A percentile compares a stretch with the other conserved stretches of the same genome.
Conservation (phyloP, 2,329 filamentous ascomycete species). For the Aspergillus awamori region DNA sequence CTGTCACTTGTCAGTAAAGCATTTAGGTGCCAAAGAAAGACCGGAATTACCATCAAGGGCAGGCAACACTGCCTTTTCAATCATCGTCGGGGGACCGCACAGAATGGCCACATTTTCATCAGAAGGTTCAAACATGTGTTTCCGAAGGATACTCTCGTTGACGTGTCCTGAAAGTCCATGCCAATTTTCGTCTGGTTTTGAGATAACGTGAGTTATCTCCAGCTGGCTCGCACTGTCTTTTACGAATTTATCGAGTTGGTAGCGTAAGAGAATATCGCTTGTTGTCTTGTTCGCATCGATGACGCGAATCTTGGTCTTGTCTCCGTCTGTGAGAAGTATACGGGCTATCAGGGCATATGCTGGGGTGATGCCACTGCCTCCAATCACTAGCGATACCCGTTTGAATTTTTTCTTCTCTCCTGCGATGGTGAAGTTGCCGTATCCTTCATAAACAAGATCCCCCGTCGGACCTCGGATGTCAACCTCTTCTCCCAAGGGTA, state of each 20-base stretch:
- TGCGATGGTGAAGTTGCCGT: constrained; percentile 52
- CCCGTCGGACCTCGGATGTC: constrained; percentile 57
- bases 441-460: constrained; percentile 53
- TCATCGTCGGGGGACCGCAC: constrained; percentile 56
- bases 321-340: constrained; percentile 44
- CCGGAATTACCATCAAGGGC: constrained; percentile 37
- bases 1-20: constrained; percentile 8
- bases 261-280: constrained; percentile 17
- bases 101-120: constrained; percentile 50
- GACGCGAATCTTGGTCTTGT: constrained; percentile 40
- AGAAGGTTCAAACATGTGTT: constrained; percentile 34
- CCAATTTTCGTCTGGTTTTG: constrained; percentile 14
- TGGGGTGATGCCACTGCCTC: constrained; percentile 56
- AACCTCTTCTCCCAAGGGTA: constrained; percentile 52
- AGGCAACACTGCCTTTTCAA: constrained; percentile 55
- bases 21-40: too few relatives aligned
- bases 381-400: constrained; percentile 53
- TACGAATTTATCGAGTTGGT: constrained; percentile 13
- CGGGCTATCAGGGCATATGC: constrained; percentile 55
- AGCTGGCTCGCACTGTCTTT: constrained; percentile 14
- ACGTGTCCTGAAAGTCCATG: constrained; percentile 16
- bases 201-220: constrained; percentile 18
- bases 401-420: constrained; percentile 46
- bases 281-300: constrained; percentile 18
- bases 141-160: constrained; percentile 12